Conservation (phyloP, 2,329 filamentous ascomycete species). For the Knufia petricola region DNA sequence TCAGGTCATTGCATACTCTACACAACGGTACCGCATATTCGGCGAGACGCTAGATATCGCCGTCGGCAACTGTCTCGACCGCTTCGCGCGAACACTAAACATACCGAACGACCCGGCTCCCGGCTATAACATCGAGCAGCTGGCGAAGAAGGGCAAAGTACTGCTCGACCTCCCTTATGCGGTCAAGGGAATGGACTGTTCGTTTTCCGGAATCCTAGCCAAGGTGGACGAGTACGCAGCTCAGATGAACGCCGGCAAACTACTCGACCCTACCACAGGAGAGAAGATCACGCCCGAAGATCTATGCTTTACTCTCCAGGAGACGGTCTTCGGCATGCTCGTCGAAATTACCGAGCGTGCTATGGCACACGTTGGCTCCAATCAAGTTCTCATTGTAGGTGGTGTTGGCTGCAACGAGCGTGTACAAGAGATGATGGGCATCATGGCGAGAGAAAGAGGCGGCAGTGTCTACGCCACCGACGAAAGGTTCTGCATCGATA, state of each 20-base stretch:
- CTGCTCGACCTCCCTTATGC: slow-evolving; percentile 86
- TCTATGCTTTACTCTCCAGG: slow-evolving; percentile 87
- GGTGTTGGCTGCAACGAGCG: slow-evolving; percentile 93
- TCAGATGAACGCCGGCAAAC: slow-evolving; percentile 44
- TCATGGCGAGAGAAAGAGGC: slow-evolving; percentile 81
- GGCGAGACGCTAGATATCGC: slow-evolving; percentile 96
- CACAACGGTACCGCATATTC: slow-evolving; percentile 92
- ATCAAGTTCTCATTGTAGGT: slow-evolving; percentile 86
- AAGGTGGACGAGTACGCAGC: slow-evolving; percentile 70
- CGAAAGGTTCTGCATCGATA: slow-evolving; percentile 96
- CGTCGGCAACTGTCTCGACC: slow-evolving; percentile 92
- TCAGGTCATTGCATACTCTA: slow-evolving; percentile 93
- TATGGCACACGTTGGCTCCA: slow-evolving; percentile 92
- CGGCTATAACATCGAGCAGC: slow-evolving; percentile 94
- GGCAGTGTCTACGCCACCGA: slow-evolving; percentile 91
- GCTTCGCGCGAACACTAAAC: slow-evolving; percentile 80
- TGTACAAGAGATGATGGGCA: slow-evolving; percentile 95
- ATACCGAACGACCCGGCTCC: slow-evolving; percentile 95
- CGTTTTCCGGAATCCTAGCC: slow-evolving; percentile 84
- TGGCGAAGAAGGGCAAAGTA: slow-evolving; percentile 60
- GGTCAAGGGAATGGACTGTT: slow-evolving; percentile 98
- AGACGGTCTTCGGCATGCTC: slow-evolving; percentile 92
- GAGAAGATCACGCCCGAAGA: slow-evolving; percentile 62
- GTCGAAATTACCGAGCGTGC: slow-evolving; percentile 97
- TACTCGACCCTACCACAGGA: slow-evolving; percentile 41